phyloP scores from a whole-genome alignment of 176 grass and related monocot genomes.

The maize (Zea mays) region Zm-B73-REFERENCE-NAM-5.0 NC_050096.1:86776001-86776500 shows the following conservation, averaged over 20 bases:
- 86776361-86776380: background rate
- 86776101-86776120: slow-evolving; percentile 88
- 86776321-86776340: background rate
- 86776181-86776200: background rate
- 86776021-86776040: background rate
- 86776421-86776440: background rate
- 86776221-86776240: too few species aligned
- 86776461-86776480: background rate
- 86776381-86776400: slow-evolving; percentile 7
- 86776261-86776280: background rate
- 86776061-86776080: slow-evolving; percentile 72
- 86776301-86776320: background rate
- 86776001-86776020: background rate
- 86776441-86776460: background rate
- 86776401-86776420: background rate
- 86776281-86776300: background rate
- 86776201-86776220: too few species aligned
- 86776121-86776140: slow-evolving; percentile 93
- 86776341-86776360: background rate
- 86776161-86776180: background rate
- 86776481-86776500: slow-evolving; percentile 1
- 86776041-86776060: slow-evolving; percentile 36
- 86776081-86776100: slow-evolving; percentile 67
- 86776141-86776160: slow-evolving; percentile 65
- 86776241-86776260: background rate